phyloP scores from a whole-genome alignment of 345 rosid species.

The Trapa incisa region DNA sequence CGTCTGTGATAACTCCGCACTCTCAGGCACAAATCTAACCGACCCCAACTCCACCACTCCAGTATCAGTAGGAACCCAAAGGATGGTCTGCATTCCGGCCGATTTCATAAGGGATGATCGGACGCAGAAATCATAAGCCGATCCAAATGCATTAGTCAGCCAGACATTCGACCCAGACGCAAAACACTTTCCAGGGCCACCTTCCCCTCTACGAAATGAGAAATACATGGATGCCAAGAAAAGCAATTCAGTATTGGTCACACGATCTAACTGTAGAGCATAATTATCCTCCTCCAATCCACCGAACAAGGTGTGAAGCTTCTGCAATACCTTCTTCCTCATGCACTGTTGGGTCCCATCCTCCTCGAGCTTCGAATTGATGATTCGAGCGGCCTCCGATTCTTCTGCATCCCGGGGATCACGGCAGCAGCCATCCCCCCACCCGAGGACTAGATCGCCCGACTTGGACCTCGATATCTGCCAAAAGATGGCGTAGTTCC shows the following conservation, averaged over 20 bases:
- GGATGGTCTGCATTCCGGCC: slow-evolving; percentile 73
- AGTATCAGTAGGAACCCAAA: slow-evolving; percentile 69
- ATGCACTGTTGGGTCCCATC: slow-evolving; percentile 52
- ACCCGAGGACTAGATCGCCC: slow-evolving; percentile 79
- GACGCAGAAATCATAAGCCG: slow-evolving; percentile 59
- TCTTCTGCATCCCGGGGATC: slow-evolving; percentile 81
- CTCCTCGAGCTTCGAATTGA: slow-evolving; percentile 30
- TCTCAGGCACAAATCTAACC: slow-evolving; percentile 62
- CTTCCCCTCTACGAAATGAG: slow-evolving; percentile 78
- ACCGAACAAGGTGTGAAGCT: slow-evolving; percentile 66
- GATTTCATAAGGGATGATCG: slow-evolving; percentile 71
- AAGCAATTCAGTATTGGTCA: slow-evolving; percentile 89
- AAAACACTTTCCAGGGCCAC: slow-evolving; percentile 82
- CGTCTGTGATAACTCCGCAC: slow-evolving; percentile 41
- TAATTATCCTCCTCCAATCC: slow-evolving; percentile 84
- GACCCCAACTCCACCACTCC: slow-evolving; percentile 98
- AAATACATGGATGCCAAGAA: slow-evolving; percentile 94
- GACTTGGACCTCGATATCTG: slow-evolving; percentile 79
- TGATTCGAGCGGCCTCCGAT: slow-evolving; percentile 29
- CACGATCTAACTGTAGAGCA: slow-evolving; percentile 71
- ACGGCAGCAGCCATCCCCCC: slow-evolving; percentile 95
- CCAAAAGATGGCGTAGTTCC: slow-evolving; percentile 97
- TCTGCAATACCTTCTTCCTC: slow-evolving; percentile 83
- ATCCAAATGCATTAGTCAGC: slow-evolving; percentile 39
- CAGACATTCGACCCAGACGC: slow-evolving; percentile 70